phyloP scores from a whole-genome alignment of 148 eudicot genomes.

The Spergularia marina region DNA sequence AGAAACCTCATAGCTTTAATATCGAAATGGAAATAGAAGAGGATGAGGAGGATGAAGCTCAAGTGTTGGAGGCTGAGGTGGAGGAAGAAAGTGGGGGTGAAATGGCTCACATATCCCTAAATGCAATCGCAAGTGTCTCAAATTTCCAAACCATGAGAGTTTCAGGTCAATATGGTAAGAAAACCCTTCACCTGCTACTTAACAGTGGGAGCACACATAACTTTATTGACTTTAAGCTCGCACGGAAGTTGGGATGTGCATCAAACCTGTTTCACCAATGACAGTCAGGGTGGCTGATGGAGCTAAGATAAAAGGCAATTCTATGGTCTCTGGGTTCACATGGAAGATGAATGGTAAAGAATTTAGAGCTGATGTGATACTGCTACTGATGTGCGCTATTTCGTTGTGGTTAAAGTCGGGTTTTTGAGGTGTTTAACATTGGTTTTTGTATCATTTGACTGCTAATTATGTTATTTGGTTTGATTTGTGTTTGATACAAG shows the following conservation, averaged over 20 bases:
- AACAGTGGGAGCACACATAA: conserved; percentile 25
- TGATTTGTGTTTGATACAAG: too few relatives aligned
- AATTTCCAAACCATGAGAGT: conserved; percentile 16
- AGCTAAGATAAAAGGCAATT: neutral
- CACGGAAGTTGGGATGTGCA: neutral
- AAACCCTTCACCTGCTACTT: neutral
- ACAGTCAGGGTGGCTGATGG: conserved; percentile 8
- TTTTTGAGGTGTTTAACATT: too few relatives aligned
- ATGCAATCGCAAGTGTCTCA: neutral
- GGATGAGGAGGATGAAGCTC: neutral
- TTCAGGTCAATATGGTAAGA: neutral
- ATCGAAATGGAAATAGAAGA: neutral
- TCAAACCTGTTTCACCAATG: neutral
- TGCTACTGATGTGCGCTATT: too few relatives aligned
- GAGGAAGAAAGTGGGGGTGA: too few relatives aligned
- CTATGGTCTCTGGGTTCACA: neutral
- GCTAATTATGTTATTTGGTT: too few relatives aligned
- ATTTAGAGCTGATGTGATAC: neutral
- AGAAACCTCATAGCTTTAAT: neutral
- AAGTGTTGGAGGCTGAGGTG: neutral
- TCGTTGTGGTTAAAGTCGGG: too few relatives aligned
- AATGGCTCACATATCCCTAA: neutral
- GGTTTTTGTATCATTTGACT: too few relatives aligned
- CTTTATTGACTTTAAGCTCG: neutral
- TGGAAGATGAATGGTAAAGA: conserved; percentile 10